These are phyloP conservation scores for Alternaria viburni DNA, from an alignment of 2,329 filamentous ascomycete species.

Conservation along the genomic window DNA sequence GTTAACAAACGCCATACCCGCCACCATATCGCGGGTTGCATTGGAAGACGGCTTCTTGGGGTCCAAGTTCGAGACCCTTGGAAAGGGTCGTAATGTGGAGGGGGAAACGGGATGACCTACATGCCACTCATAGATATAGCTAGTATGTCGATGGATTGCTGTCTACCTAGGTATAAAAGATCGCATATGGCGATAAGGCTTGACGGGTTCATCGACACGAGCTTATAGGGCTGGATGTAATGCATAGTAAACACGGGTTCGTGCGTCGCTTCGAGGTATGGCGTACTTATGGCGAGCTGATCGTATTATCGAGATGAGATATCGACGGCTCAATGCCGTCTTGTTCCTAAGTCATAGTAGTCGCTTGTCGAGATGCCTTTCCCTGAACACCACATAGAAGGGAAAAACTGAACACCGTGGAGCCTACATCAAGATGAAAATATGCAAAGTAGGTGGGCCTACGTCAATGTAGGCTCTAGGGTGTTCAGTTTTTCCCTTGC, in stretches of 20 bases:
- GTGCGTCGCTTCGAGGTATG: background rate
- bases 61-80: background rate
- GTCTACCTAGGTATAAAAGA: background rate
- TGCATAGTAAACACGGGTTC: background rate
- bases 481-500: no score
- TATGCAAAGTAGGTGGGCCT: no score
- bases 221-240: background rate
- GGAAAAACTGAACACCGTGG: no score
- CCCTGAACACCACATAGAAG: no score
- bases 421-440: no score
- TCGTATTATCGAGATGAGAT: constrained; percentile 3
- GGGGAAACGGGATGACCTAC: background rate
- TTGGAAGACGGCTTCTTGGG: background rate
- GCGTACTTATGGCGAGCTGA: constrained; percentile 5
- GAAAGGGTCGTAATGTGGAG: background rate
- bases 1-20: background rate
- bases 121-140: background rate
- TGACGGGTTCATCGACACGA: background rate
- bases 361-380: background rate
- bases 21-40: background rate
- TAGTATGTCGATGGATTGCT: background rate
- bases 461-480: no score
- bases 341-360: background rate
- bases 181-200: background rate
- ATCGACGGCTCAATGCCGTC: background rate